Evolutionary conservation across 192 early-diverging fungal species (phyloP), one percentile per base, ranked within the genome.

Genomic region (Cladochytrium replicatum): DNA sequence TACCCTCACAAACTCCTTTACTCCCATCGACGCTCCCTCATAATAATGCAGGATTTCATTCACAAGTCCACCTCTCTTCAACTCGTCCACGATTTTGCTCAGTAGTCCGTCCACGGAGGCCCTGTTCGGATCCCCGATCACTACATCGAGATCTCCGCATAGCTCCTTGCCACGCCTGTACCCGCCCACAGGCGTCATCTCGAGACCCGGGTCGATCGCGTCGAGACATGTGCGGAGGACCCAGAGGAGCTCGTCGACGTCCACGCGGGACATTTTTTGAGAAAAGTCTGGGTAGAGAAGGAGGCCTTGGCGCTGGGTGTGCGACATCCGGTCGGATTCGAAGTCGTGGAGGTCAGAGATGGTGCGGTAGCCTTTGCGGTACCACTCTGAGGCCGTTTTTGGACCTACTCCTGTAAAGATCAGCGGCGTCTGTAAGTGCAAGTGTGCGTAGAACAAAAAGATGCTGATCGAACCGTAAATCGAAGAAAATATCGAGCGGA

Each of bases 131-230:
- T 63, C 55, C 34, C 48, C 58, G 22, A 63, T 50, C 6, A 63
- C 61, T 15, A 60, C 49, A 39, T 63, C 61, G 26, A 60, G 41
- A 38, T 63, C 61, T 11, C 61, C 61, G 50, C 39, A 58, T 4
- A 57, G 9, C 1, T 42, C 31, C 43, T 63, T 63, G 6, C 61
- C 61, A 32, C 61, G 27, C 27, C 54, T 27, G 23, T 63, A 63
- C 28, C 61, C 61, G 1, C 61, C 61, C 29, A 60, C 55, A 3
- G 49, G 31, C 29, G 22, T 26, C 2, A 50, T 19, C 1, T 29
- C 25, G 22, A 46, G 48, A 32, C 48, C 48, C 0, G 55, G 61
- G 7, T 27, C 48, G 4, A 63, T 26, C 4, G 19, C 54, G 8
- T 46, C 50, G 34, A 63, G 44, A 24, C 24, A 37, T 19, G 8